Evolutionary conservation across 352 stramenopile genomes (phyloP).

Genomic region (Paralagenidium karlingii): DNA sequence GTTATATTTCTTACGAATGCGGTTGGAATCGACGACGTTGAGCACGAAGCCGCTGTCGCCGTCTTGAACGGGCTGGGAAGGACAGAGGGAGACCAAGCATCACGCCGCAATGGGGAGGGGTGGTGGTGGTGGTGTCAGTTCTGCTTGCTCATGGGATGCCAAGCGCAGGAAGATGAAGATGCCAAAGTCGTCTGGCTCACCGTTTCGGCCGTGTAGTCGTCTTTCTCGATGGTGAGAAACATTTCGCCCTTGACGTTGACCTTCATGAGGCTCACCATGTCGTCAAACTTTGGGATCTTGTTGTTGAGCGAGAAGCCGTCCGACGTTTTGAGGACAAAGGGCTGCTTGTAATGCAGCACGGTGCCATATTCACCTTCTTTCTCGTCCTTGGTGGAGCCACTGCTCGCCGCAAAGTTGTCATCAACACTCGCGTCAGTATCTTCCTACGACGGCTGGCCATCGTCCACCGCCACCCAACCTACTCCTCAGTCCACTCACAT

Average conservation of each 20-base stretch:
- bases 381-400: conserved; percentile 24
- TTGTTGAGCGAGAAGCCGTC: conserved; percentile 70
- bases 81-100: too few species aligned
- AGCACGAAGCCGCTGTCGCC: conserved; percentile 23
- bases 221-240: conserved; percentile 49
- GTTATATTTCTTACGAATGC: conserved; percentile 58
- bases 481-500: conserved; percentile 23
- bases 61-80: conserved; percentile 23
- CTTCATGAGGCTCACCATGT: conserved; percentile 40
- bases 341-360: conserved; percentile 44
- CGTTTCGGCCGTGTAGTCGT: conserved; percentile 26
- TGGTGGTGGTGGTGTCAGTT: too few species aligned
- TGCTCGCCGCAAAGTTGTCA: conserved; percentile 1
- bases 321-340: conserved; percentile 54
- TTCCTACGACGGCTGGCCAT: neutral
- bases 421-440: conserved; percentile 1
- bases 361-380: conserved; percentile 31
- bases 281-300: conserved; percentile 38
- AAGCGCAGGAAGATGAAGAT: neutral
- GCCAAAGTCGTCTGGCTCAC: conserved; percentile 5
- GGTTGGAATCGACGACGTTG: conserved; percentile 58
- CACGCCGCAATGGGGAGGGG: neutral
- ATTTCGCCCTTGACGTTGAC: conserved; percentile 52
- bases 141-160: neutral
- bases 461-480: too few species aligned